These are phyloP conservation scores for Puccinia coronata DNA, from an alignment of 1,284 basidiomycete genomes.

Conservation along the genomic window DNA sequence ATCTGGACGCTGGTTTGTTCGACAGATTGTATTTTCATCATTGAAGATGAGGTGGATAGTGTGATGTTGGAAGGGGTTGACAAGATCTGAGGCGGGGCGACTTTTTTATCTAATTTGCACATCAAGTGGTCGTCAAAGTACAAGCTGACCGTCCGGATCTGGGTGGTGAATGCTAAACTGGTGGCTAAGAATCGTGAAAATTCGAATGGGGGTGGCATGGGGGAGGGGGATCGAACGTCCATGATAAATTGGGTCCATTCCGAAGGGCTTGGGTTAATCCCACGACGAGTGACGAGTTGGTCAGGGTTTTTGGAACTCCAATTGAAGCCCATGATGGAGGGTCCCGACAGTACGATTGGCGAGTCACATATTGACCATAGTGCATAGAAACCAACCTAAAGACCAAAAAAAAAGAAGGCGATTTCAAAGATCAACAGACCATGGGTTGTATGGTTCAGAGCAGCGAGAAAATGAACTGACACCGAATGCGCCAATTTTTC, in stretches of 20 bases:
- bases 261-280: slow-evolving; percentile 49
- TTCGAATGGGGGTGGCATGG: slow-evolving; percentile 80
- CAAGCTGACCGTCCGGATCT: slow-evolving; percentile 74
- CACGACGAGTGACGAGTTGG: slow-evolving; percentile 65
- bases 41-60: slow-evolving; percentile 60
- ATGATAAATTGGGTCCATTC: slow-evolving; percentile 89
- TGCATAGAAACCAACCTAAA: slow-evolving; percentile 64
- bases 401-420: slow-evolving; percentile 53
- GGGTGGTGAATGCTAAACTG: slow-evolving; percentile 89
- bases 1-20: slow-evolving; percentile 60
- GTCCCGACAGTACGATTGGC: slow-evolving; percentile 86
- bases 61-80: slow-evolving; percentile 65
- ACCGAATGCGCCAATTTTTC: slow-evolving; percentile 82
- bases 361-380: slow-evolving; percentile 68
- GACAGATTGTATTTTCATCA: slow-evolving; percentile 72
- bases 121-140: slow-evolving; percentile 78
- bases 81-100: slow-evolving; percentile 66
- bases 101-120: slow-evolving; percentile 71
- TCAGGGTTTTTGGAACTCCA: slow-evolving; percentile 74
- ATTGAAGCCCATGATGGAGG: slow-evolving; percentile 77
- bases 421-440: not conserved
- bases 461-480: slow-evolving; percentile 64
- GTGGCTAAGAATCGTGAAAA: slow-evolving; percentile 87
- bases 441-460: not conserved
- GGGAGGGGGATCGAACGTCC: slow-evolving; percentile 76